These are phyloP conservation scores for Aspergillus calidoustus DNA, from an alignment of 2,329 filamentous ascomycete species.

Conservation along the genomic window DNA sequence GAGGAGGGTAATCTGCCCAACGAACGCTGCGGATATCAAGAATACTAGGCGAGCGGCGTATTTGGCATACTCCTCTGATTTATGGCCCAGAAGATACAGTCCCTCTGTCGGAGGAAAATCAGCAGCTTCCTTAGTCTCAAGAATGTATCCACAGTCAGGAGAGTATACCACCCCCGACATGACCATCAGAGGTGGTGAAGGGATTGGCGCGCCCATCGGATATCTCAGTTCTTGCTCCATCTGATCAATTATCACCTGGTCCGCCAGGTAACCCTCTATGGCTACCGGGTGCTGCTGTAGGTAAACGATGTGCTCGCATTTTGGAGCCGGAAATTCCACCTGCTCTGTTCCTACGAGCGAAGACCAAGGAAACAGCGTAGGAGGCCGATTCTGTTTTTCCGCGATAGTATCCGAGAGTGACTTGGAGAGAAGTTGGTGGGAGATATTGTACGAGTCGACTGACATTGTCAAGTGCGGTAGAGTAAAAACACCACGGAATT, in stretches of 20 bases:
- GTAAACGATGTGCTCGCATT: conserved; percentile 89
- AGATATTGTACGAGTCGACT: conserved; percentile 59
- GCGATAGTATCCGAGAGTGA: conserved; percentile 70
- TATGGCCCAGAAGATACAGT: conserved; percentile 60
- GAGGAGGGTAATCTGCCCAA: conserved; percentile 60
- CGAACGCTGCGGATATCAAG: conserved; percentile 55
- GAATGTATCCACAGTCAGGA: conserved; percentile 68
- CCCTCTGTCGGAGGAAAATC: conserved; percentile 56
- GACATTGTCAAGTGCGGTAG: conserved; percentile 80
- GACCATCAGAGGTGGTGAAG: conserved; percentile 55
- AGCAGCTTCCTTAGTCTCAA: conserved; percentile 65
- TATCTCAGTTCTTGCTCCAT: conserved; percentile 65
- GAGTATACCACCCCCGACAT: conserved; percentile 68
- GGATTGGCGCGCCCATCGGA: conserved; percentile 61
- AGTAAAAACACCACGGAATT: conserved; percentile 89
- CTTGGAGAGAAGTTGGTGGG: conserved; percentile 69
- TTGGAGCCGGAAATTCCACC: conserved; percentile 61
- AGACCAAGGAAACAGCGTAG: conserved; percentile 73
- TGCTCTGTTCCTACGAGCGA: conserved; percentile 63
- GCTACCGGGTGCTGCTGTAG: conserved; percentile 64
- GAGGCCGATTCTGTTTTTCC: conserved; percentile 63
- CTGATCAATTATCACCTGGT: conserved; percentile 48
- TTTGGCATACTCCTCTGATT: conserved; percentile 60
- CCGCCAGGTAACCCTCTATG: conserved; percentile 34
- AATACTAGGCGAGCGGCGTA: conserved; percentile 59